Percentiles rank a stretch among this genome's conserved stretches.
Conservation (phyloP, 176 grass and related monocot genomes). For the Coix lacrymajobi region DNA sequence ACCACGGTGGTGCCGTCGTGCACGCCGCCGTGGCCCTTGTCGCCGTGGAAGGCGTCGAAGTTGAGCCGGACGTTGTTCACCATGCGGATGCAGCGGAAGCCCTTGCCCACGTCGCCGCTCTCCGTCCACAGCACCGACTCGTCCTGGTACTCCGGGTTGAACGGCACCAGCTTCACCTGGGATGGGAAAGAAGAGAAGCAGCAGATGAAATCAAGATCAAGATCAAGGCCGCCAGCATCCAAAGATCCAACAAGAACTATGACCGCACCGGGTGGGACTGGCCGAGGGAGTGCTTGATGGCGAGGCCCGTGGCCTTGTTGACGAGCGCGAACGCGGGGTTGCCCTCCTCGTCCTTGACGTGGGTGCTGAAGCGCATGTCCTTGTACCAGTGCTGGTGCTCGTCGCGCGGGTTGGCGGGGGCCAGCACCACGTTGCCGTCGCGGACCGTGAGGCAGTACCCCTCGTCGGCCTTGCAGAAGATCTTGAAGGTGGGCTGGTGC, state of each 20-base stretch:
- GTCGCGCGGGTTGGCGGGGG: slow-evolving; percentile 53
- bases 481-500: slow-evolving; percentile 55
- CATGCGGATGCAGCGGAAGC: slow-evolving; percentile 85
- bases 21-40: slow-evolving; percentile 82
- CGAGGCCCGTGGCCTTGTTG: slow-evolving; percentile 62
- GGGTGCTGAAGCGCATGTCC: slow-evolving; percentile 54
- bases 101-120: slow-evolving; percentile 61
- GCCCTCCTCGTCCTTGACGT: slow-evolving; percentile 76
- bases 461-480: slow-evolving; percentile 70
- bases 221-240: not conserved
- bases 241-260: not conserved
- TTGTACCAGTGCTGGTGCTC: slow-evolving; percentile 81
- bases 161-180: slow-evolving; percentile 68
- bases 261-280: slow-evolving; percentile 57
- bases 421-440: slow-evolving; percentile 67
- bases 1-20: slow-evolving; percentile 70
- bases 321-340: slow-evolving; percentile 58
- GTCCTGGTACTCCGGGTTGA: slow-evolving; percentile 54
- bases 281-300: slow-evolving; percentile 80
- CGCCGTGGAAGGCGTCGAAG: slow-evolving; percentile 72
- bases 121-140: slow-evolving; percentile 84
- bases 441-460: slow-evolving; percentile 62
- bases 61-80: slow-evolving; percentile 73
- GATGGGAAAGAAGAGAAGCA: too few relatives aligned
- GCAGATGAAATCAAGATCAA: not conserved